phyloP scores from a whole-genome alignment of 495 filamentous ascomycete genomes.

The Trichoderma asperelloides region DNA sequence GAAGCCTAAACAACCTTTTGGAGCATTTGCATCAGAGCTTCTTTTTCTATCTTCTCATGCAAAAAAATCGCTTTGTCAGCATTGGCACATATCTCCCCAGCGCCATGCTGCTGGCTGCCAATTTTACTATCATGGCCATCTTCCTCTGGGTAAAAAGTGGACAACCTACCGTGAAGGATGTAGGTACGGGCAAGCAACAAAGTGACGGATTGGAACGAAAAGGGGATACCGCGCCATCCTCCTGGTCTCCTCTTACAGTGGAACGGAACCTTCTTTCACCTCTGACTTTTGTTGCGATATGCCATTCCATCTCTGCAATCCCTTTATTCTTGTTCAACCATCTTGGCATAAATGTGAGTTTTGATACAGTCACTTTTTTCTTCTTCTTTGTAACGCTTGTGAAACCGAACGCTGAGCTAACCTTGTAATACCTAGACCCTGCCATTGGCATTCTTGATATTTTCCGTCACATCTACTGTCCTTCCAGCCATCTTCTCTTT shows the following conservation, averaged over 20 bases:
- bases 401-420: constrained; percentile 17
- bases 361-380: background rate
- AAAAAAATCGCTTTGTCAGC: constrained; percentile 84
- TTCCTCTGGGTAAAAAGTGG: constrained; percentile 86
- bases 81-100: constrained; percentile 96
- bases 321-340: constrained; percentile 87
- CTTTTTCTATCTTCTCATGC: constrained; percentile 96
- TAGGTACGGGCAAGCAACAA: constrained; percentile 16
- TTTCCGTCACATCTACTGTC: constrained; percentile 45
- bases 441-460: constrained; percentile 45
- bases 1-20: constrained; percentile 89
- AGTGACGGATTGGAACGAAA: constrained; percentile 10
- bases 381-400: background rate
- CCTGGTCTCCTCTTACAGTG: constrained; percentile 23
- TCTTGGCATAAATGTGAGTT: constrained; percentile 48
- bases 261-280: constrained; percentile 78
- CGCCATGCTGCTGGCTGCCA: constrained; percentile 89
- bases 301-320: constrained; percentile 70
- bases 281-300: constrained; percentile 55
- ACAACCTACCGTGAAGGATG: constrained; percentile 21
- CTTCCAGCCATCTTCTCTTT: constrained; percentile 52
- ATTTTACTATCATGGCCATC: constrained; percentile 93
- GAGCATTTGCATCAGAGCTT: constrained; percentile 98
- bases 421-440: constrained; percentile 39
- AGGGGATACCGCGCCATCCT: constrained; percentile 11